phyloP scores from a whole-genome alignment of 2,329 filamentous ascomycete genomes.

The Cadophora gregata region DNA sequence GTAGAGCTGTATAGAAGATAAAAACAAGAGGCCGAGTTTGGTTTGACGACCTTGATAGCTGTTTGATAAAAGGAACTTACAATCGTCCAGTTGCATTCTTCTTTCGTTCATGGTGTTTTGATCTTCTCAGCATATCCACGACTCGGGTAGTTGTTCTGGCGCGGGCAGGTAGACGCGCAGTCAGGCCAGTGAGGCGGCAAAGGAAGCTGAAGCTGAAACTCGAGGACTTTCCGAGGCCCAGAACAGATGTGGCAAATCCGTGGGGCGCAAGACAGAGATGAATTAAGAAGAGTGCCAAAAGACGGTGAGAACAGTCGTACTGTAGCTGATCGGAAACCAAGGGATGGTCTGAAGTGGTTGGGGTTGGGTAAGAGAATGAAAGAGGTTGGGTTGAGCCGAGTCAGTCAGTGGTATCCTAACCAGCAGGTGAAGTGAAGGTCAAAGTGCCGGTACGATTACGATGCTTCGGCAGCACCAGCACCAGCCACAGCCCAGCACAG shows the following conservation, averaged over 20 bases:
- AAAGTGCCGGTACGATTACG: background rate
- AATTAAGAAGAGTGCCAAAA: background rate
- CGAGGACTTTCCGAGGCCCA: constrained; percentile 12
- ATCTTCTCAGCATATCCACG: constrained; percentile 65
- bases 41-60: background rate
- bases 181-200: constrained; percentile 20
- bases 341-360: constrained; percentile 2
- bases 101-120: constrained; percentile 71
- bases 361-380: constrained; percentile 1
- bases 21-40: background rate
- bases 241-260: constrained; percentile 12
- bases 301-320: background rate
- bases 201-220: constrained; percentile 24
- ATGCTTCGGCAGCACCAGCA: background rate
- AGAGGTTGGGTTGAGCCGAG: constrained; percentile 19
- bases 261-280: constrained; percentile 16
- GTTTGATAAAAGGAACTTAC: constrained; percentile 54
- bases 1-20: background rate
- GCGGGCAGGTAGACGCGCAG: constrained; percentile 27
- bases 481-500: background rate
- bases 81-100: constrained; percentile 90
- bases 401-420: constrained; percentile 1
- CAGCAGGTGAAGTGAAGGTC: background rate
- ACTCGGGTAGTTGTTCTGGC: constrained; percentile 34
- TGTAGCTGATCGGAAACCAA: constrained; percentile 3